Conservation (phyloP, 2,329 filamentous ascomycete genomes). For the Calycina marina region DNA sequence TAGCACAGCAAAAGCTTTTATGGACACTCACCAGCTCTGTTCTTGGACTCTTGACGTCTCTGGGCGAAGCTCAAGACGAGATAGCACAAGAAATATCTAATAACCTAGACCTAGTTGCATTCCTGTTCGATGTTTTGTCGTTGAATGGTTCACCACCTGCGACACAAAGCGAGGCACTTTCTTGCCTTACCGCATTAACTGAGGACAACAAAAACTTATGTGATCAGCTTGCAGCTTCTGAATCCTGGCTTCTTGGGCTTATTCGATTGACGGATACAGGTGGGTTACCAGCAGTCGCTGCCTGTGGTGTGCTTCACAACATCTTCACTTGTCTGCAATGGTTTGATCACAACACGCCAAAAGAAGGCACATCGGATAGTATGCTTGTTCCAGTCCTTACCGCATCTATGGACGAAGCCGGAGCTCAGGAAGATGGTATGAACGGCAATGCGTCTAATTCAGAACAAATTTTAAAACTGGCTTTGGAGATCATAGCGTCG, state of each 20-base stretch:
- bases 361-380: slow-evolving; percentile 35
- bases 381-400: slow-evolving; percentile 31
- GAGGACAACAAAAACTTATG: slow-evolving; percentile 43
- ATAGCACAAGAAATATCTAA: slow-evolving; percentile 38
- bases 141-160: slow-evolving; percentile 25
- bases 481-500: slow-evolving; percentile 47
- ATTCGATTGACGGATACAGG: slow-evolving; percentile 32
- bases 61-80: slow-evolving; percentile 46
- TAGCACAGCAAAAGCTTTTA: slow-evolving; percentile 36
- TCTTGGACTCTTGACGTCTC: slow-evolving; percentile 34
- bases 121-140: slow-evolving; percentile 36
- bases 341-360: slow-evolving; percentile 35
- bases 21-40: slow-evolving; percentile 41
- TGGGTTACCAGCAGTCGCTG: slow-evolving; percentile 35
- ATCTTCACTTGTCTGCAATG: slow-evolving; percentile 39
- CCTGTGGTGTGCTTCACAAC: slow-evolving; percentile 49
- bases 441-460: slow-evolving; percentile 13
- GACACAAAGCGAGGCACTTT: slow-evolving; percentile 31
- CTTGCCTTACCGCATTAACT: slow-evolving; percentile 40
- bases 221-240: slow-evolving; percentile 36
- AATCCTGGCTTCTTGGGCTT: slow-evolving; percentile 35
- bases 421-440: slow-evolving; percentile 5
- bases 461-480: slow-evolving; percentile 26
- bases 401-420: slow-evolving; percentile 16
- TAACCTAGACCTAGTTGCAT: slow-evolving; percentile 33